These are phyloP conservation scores for Fusarium sacchari DNA, from an alignment of 2,329 filamentous ascomycete species.

Conservation along the genomic window DNA sequence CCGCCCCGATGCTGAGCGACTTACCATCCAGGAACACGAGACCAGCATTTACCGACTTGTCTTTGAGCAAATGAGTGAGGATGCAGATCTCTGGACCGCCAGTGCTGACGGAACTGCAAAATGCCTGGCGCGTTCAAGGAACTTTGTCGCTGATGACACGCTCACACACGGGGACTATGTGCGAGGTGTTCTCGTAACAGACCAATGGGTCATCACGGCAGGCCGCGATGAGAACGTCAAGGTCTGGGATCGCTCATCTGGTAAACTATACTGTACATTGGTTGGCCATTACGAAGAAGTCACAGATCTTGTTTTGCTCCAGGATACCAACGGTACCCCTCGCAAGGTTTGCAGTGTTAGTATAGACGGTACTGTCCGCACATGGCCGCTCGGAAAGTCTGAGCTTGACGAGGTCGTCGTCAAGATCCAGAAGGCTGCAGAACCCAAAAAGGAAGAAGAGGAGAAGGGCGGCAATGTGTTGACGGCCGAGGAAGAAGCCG, in stretches of 20 bases:
- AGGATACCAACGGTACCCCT: constrained; percentile 47
- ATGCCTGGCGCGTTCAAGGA: constrained; percentile 74
- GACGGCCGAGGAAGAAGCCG: constrained; percentile 91
- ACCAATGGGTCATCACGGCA: constrained; percentile 84
- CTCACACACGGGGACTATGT: constrained; percentile 91
- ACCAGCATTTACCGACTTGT: constrained; percentile 86
- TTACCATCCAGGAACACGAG: constrained; percentile 80
- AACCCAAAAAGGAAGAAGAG: constrained; percentile 62
- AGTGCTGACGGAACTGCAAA: constrained; percentile 91
- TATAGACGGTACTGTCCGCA: constrained; percentile 88
- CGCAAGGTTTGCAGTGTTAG: constrained; percentile 79
- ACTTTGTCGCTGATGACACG: constrained; percentile 76
- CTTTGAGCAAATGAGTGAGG: constrained; percentile 71
- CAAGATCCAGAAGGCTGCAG: constrained; percentile 57
- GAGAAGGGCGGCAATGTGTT: constrained; percentile 63
- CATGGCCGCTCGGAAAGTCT: constrained; percentile 78
- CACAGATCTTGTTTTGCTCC: constrained; percentile 77
- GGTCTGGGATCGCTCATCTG: constrained; percentile 82
- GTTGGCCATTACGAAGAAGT: constrained; percentile 94
- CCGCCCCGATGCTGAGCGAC: constrained; percentile 54
- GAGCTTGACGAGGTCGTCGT: constrained; percentile 61
- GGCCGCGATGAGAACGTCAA: constrained; percentile 93
- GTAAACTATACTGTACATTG: constrained; percentile 77
- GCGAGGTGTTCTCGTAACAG: constrained; percentile 78
- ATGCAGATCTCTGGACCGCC: constrained; percentile 87